Conservation (phyloP, 148 eudicot genomes). For the Euryodendron excelsum region DNA sequence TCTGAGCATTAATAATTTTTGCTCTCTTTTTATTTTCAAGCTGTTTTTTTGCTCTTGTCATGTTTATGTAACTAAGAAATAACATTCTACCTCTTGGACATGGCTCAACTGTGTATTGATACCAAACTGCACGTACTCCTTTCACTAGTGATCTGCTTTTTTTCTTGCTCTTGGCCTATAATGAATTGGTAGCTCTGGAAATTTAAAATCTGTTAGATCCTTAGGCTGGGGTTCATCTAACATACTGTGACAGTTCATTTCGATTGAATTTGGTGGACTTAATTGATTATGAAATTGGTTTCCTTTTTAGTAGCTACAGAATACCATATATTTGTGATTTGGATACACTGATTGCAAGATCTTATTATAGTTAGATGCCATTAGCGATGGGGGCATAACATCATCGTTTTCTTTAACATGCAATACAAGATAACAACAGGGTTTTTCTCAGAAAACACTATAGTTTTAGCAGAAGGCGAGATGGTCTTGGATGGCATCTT, state of each 20-base stretch:
- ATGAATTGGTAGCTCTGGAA: not conserved
- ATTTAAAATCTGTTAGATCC: not conserved
- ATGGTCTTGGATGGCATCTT: constrained; percentile 72
- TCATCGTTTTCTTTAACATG: constrained; percentile 52
- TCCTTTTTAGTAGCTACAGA: not conserved
- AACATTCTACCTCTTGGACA: not conserved
- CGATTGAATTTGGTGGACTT: not conserved
- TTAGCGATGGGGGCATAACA: not conserved
- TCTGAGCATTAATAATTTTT: not conserved
- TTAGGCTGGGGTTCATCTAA: not conserved
- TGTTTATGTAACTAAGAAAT: not conserved
- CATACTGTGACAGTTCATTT: not conserved
- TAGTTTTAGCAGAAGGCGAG: constrained; percentile 94
- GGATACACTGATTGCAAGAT: not conserved
- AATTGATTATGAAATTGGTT: not conserved
- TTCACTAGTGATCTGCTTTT: not conserved
- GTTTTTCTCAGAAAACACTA: constrained; percentile 78
- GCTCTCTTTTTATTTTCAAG: not conserved
- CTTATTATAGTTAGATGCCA: not conserved
- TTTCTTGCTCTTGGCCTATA: not conserved
- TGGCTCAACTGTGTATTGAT: not conserved
- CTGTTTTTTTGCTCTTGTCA: not conserved
- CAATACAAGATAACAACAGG: constrained; percentile 86
- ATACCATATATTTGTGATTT: not conserved
- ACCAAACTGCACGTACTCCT: not conserved